phyloP scores from a whole-genome alignment of 2,329 filamentous ascomycete species.

The Fusarium aywerte region DNA sequence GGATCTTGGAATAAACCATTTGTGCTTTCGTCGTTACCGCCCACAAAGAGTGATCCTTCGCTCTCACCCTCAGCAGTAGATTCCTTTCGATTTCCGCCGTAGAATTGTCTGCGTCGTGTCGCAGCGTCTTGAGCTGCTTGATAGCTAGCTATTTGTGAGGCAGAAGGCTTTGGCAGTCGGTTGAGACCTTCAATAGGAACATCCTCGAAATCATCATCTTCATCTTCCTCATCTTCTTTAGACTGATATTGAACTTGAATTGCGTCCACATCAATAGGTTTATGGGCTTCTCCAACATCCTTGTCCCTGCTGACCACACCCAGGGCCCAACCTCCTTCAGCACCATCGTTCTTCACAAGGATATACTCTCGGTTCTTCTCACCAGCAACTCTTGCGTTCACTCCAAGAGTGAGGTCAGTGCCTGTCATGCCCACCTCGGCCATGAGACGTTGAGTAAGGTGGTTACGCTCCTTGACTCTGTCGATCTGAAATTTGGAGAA shows the following conservation, averaged over 20 bases:
- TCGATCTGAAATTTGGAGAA: slow-evolving; percentile 98
- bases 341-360: slow-evolving; percentile 92
- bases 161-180: slow-evolving; percentile 72
- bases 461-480: slow-evolving; percentile 89
- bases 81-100: slow-evolving; percentile 35
- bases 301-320: slow-evolving; percentile 91
- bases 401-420: slow-evolving; percentile 75
- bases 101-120: slow-evolving; percentile 45
- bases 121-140: slow-evolving; percentile 45
- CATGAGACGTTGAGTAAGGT: slow-evolving; percentile 95
- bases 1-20: slow-evolving; percentile 39
- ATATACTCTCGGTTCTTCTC: slow-evolving; percentile 96
- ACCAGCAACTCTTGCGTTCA: slow-evolving; percentile 76
- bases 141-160: slow-evolving; percentile 36
- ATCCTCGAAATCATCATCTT: slow-evolving; percentile 88
- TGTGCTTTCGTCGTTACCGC: slow-evolving; percentile 45
- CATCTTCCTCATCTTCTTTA: slow-evolving; percentile 71
- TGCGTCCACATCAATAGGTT: slow-evolving; percentile 90
- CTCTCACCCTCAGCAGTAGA: slow-evolving; percentile 53
- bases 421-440: slow-evolving; percentile 89
- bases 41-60: slow-evolving; percentile 62
- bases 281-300: slow-evolving; percentile 80
- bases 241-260: slow-evolving; percentile 67
- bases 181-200: slow-evolving; percentile 92
- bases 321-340: slow-evolving; percentile 94